Percentiles rank a stretch among this genome's conserved stretches.
Conservation (phyloP, 257 asterid genomes). For the Lycium ferocissimum region DNA sequence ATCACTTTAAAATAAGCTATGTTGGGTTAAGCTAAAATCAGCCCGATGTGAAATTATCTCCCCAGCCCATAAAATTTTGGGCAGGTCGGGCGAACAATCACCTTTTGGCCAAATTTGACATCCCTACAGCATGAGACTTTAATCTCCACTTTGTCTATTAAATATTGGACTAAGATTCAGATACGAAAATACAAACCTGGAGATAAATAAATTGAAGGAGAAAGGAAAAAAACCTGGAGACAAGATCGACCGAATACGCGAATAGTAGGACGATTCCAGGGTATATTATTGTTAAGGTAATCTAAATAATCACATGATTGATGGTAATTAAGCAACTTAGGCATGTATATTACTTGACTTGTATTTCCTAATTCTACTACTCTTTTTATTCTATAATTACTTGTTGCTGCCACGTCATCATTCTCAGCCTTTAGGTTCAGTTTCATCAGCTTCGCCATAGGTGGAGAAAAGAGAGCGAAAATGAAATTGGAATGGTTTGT, state of each 20-base stretch:
- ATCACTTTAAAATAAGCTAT: no score
- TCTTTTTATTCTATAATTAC: neutral
- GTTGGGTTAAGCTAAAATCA: no score
- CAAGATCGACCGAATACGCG: slow-evolving; percentile 77
- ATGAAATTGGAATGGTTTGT: neutral
- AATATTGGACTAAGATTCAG: no score
- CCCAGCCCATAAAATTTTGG: no score
- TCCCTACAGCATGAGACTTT: no score
- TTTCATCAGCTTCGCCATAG: slow-evolving; percentile 31
- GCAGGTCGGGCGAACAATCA: no score
- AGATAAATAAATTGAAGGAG: neutral
- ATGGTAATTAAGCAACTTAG: slow-evolving; percentile 62
- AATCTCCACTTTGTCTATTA: no score
- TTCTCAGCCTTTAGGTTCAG: slow-evolving; percentile 22
- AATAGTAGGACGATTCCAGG: slow-evolving; percentile 92
- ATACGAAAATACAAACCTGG: no score
- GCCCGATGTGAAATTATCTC: no score
- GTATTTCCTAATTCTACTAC: slow-evolving; percentile 69
- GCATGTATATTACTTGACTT: slow-evolving; percentile 62
- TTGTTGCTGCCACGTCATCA: neutral
- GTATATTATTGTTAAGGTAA: slow-evolving; percentile 80
- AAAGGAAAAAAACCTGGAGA: slow-evolving; percentile 62
- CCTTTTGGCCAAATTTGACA: no score
- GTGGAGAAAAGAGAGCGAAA: neutral
- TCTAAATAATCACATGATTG: slow-evolving; percentile 77